Percentiles rank a stretch among this genome's conserved stretches.
Evolutionary conservation across 371 early-diverging fungal species (phyloP).

Genomic region (Saksenaea vasiformis): DNA sequence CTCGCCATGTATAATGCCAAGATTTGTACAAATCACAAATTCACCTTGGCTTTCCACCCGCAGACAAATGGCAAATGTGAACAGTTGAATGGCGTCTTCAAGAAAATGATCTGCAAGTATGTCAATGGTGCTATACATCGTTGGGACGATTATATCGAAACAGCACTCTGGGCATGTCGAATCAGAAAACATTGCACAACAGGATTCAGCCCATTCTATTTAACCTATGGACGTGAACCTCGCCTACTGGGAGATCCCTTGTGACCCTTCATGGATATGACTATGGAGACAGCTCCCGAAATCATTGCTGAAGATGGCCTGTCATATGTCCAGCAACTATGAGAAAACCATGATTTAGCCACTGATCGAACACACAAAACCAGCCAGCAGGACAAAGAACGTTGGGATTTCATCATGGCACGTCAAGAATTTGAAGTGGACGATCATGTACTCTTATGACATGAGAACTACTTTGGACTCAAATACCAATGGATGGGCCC

Average conservation of each 20-base stretch:
- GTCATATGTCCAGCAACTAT: neutral
- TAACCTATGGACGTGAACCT: constrained; percentile 24
- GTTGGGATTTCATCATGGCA: constrained; percentile 17
- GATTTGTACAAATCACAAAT: constrained; percentile 11
- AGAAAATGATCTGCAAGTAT: constrained; percentile 17
- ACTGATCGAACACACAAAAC: constrained; percentile 8
- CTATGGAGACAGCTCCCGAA: constrained; percentile 8
- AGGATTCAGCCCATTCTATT: constrained; percentile 16
- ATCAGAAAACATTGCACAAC: constrained; percentile 15
- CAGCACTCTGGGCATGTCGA: constrained; percentile 19
- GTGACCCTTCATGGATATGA: neutral
- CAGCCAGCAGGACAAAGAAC: constrained; percentile 17
- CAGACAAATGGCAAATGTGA: constrained; percentile 25
- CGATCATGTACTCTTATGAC: constrained; percentile 12
- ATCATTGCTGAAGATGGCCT: neutral
- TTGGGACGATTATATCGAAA: constrained; percentile 16
- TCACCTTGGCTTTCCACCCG: constrained; percentile 24
- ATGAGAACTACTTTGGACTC: constrained; percentile 9
- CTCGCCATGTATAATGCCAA: constrained; percentile 6
- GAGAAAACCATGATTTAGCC: constrained; percentile 16
- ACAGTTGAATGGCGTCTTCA: constrained; percentile 16
- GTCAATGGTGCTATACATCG: constrained; percentile 8
- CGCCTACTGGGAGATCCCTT: constrained; percentile 13
- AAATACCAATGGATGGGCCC: constrained; percentile 17
- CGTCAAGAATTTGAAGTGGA: constrained; percentile 6